A percentile compares a stretch with the other conserved stretches of the same genome.
These are phyloP conservation scores for Diplodia seriata DNA, from an alignment of 2,329 filamentous ascomycete genomes.

Conservation along the genomic window DNA sequence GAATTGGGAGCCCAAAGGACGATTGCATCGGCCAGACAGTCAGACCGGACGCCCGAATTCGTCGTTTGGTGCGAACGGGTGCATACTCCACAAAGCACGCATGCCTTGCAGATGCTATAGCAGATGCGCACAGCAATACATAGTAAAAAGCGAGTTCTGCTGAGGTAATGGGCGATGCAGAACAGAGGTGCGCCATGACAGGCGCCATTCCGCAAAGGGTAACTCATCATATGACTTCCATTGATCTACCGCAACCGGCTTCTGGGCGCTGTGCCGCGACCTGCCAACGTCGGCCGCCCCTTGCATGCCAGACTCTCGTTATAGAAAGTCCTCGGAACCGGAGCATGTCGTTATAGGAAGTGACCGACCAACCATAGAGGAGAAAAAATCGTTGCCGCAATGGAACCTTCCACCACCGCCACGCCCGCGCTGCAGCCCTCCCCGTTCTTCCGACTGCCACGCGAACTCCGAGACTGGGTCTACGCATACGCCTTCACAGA, in stretches of 20 bases:
- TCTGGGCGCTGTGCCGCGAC: not conserved
- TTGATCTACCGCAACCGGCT: too few relatives aligned
- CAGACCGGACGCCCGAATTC: not conserved
- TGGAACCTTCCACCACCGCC: conserved; percentile 5
- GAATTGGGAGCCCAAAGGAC: conserved; percentile 35
- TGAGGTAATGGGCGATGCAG: not conserved
- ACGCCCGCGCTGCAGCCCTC: not conserved
- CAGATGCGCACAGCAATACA: too few relatives aligned
- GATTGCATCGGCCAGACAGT: not conserved
- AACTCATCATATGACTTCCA: conserved; percentile 15
- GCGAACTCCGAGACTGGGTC: conserved; percentile 29
- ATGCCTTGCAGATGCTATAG: not conserved
- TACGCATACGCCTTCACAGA: conserved; percentile 25
- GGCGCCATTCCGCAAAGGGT: conserved; percentile 9
- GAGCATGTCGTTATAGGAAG: conserved; percentile 2
- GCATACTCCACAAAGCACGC: not conserved
- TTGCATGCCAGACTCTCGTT: not conserved
- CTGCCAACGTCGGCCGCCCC: not conserved
- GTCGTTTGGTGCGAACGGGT: not conserved
- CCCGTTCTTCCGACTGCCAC: conserved; percentile 28
- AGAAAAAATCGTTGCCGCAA: conserved; percentile 21
- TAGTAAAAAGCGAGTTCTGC: not conserved
- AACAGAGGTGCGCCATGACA: not conserved
- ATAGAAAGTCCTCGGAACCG: not conserved
- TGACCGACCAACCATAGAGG: not conserved